Evolutionary conservation across 1,284 basidiomycete genomes (phyloP), one percentile per base, ranked within the genome.

Genomic region (Cystobasidium slooffiae): DNA sequence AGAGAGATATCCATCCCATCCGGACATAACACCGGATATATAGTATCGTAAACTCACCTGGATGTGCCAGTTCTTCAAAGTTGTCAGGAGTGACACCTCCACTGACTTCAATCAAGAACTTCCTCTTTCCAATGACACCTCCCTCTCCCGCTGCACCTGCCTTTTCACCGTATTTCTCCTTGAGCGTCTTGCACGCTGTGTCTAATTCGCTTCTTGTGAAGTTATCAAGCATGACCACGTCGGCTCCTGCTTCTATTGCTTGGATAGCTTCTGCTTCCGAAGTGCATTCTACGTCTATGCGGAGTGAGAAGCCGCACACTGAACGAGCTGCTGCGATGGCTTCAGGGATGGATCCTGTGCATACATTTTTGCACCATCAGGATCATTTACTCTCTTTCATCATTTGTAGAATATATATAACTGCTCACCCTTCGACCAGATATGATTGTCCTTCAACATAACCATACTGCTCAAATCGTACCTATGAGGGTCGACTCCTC

Each of bases 391-490:
- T 31, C 31, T 31, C 31, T 31, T 31, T n/a, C n/a, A n/a, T n/a
- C n/a, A n/a, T n/a, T n/a, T n/a, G 8, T 47, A 47, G 53, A 75
- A 16, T 14, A 49, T 7, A 41, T 10, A 39, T 49, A 6, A 41
- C 10, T 6, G 41, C 85, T 78, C 79, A 89, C 93, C 94, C 39
- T 90, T 92, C 7, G 94, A 95, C 95, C 94, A 98, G 81, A 99
- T 94, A 81, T 99, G 97, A 82, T 99, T 99, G 81, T 99, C 96
- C 84, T 99, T 99, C 80, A 99, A 88, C 96, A 99, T 99, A 81
- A 99, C 96, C 96, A 99, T 99, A 82, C 91, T 93, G 49, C 92
- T 94, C 44, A 99, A 86, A 83, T 98, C 95, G 80, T 97, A 91
- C n/a, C 97, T 88, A 84, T 99, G 97, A 20, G 92, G 86, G 83